phyloP scores from a whole-genome alignment of 2,329 filamentous ascomycete species.

The Beauveria pseudobassiana region DNA sequence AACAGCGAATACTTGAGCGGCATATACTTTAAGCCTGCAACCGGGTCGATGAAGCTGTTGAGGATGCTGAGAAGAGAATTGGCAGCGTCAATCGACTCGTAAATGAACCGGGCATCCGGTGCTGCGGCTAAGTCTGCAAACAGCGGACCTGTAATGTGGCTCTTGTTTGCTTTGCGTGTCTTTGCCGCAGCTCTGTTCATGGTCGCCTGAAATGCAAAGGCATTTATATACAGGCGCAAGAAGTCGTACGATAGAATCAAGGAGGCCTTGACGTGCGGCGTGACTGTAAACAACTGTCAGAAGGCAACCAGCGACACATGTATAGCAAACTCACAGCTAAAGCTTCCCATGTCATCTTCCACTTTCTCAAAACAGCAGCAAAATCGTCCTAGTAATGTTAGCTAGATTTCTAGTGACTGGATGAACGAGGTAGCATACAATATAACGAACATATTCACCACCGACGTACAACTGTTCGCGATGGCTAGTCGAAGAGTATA shows the following conservation, averaged over 20 bases:
- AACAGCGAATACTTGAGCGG: conserved; percentile 56
- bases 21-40: conserved; percentile 54
- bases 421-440: conserved; percentile 27
- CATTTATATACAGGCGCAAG: conserved; percentile 64
- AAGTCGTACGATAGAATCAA: conserved; percentile 67
- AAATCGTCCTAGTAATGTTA: conserved; percentile 49
- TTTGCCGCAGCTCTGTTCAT: conserved; percentile 34
- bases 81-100: conserved; percentile 57
- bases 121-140: conserved; percentile 50
- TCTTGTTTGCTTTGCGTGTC: conserved; percentile 27
- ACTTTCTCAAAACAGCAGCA: conserved; percentile 57
- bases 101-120: conserved; percentile 59
- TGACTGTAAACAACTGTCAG: conserved; percentile 32
- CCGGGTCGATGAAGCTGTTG: conserved; percentile 51
- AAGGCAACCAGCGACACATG: neutral
- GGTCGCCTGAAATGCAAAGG: conserved; percentile 70
- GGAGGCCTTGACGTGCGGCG: conserved; percentile 57
- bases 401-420: too few relatives aligned
- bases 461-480: conserved; percentile 63
- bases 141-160: conserved; percentile 28
- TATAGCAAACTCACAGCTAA: conserved; percentile 45
- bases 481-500: conserved; percentile 64
- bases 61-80: conserved; percentile 54
- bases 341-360: conserved; percentile 62
- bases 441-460: conserved; percentile 67